phyloP scores from a whole-genome alignment of 164 flowering plant species.

The Macadamia tetraphylla region DNA sequence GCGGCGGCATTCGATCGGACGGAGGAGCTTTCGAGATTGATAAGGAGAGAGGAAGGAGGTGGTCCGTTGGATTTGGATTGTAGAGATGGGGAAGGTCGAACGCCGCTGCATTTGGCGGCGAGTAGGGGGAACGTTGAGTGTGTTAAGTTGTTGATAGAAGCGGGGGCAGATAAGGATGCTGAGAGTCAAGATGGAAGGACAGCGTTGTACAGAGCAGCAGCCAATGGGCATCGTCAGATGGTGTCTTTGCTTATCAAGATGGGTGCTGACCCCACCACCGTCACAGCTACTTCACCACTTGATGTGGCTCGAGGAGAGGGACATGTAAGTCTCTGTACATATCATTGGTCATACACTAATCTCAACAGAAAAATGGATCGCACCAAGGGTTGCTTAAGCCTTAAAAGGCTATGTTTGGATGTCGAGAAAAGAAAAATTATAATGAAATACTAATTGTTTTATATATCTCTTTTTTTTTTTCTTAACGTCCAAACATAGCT shows the following conservation, averaged over 20 bases:
- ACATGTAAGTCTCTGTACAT: slow-evolving; percentile 27
- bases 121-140: slow-evolving; percentile 33
- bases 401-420: no score
- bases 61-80: slow-evolving; percentile 43
- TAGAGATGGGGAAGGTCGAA: slow-evolving; percentile 37
- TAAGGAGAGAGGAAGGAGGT: slow-evolving; percentile 7
- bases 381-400: no score
- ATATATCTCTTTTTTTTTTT: no score
- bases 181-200: slow-evolving; percentile 40
- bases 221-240: slow-evolving; percentile 39
- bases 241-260: slow-evolving; percentile 34
- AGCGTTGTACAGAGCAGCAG: slow-evolving; percentile 44
- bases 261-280: slow-evolving; percentile 45
- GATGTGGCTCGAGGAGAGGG: slow-evolving; percentile 46
- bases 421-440: no score
- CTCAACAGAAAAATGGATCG: no score
- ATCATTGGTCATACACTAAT: neutral
- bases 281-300: slow-evolving; percentile 18
- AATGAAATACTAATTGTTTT: no score
- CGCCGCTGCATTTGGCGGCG: slow-evolving; percentile 43
- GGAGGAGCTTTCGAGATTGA: slow-evolving; percentile 28
- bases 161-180: slow-evolving; percentile 43
- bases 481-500: no score
- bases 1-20: slow-evolving; percentile 34
- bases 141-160: slow-evolving; percentile 34